Percentiles rank a stretch among this genome's conserved stretches.
Evolutionary conservation across 2,329 filamentous ascomycete species (phyloP).

Genomic region (Triangularia verruculosa): DNA sequence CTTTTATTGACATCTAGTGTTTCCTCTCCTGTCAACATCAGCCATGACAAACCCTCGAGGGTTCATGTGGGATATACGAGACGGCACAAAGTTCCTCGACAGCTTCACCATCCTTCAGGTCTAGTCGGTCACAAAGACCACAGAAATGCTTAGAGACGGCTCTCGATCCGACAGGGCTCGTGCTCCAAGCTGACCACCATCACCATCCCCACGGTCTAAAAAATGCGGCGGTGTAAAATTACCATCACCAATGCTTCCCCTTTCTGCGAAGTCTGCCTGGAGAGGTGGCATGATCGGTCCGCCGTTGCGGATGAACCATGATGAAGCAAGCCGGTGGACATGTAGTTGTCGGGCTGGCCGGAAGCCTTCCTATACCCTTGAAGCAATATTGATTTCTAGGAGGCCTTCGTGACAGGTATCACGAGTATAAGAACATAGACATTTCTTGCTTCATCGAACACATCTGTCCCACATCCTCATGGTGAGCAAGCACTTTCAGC

Average conservation of each 20-base stretch:
- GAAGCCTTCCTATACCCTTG: not conserved
- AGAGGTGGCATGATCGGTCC: not conserved
- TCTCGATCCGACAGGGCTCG: not conserved
- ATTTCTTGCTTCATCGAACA: not conserved
- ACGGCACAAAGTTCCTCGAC: not conserved
- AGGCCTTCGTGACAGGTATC: not conserved
- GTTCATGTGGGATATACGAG: not conserved
- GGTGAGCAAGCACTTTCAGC: not conserved
- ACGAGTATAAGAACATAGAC: not conserved
- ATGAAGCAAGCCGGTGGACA: not conserved
- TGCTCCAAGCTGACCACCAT: constrained; percentile 1
- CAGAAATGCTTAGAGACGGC: not conserved
- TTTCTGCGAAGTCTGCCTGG: constrained; percentile 7
- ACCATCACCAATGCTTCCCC: constrained; percentile 10
- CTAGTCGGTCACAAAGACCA: not conserved
- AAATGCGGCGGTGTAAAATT: constrained; percentile 16
- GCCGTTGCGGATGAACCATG: not conserved
- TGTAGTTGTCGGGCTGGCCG: not conserved
- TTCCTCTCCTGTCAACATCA: not conserved
- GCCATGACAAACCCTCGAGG: not conserved
- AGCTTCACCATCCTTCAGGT: not conserved
- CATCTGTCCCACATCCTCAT: not conserved
- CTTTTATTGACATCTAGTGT: constrained; percentile 9
- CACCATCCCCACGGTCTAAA: not conserved
- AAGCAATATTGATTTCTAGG: not conserved